phyloP scores from a whole-genome alignment of 768 basidiomycete species.

The Leucocoprinus leucothites region DNA sequence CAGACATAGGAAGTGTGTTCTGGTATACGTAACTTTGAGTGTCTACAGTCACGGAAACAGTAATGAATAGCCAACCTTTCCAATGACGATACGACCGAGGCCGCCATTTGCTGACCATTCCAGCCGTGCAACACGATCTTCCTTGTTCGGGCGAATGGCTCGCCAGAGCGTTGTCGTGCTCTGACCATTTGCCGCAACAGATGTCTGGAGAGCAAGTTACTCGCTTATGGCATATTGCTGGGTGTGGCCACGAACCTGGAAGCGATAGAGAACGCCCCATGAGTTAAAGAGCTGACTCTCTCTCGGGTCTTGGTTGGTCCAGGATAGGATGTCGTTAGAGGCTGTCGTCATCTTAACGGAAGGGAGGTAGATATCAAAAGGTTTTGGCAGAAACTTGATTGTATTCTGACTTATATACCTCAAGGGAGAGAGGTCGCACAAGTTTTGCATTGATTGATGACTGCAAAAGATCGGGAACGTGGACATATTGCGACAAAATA shows the following conservation, averaged over 20 bases:
- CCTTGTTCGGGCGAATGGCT: slow-evolving; percentile 78
- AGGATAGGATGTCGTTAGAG: slow-evolving; percentile 72
- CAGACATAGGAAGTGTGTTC: slow-evolving; percentile 79
- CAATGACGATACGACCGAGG: slow-evolving; percentile 81
- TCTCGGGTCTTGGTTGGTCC: slow-evolving; percentile 85
- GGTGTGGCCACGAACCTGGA: slow-evolving; percentile 49
- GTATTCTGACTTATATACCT: slow-evolving; percentile 56
- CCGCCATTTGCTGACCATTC: slow-evolving; percentile 85
- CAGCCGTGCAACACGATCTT: slow-evolving; percentile 84
- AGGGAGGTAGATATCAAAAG: slow-evolving; percentile 19
- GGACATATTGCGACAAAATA: slow-evolving; percentile 66
- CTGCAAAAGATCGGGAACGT: slow-evolving; percentile 71
- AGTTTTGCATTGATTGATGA: slow-evolving; percentile 35
- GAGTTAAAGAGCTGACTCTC: slow-evolving; percentile 81
- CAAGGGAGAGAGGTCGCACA: slow-evolving; percentile 41
- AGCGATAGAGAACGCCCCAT: slow-evolving; percentile 79
- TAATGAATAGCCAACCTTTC: slow-evolving; percentile 53
- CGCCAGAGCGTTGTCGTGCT: slow-evolving; percentile 79
- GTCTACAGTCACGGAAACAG: slow-evolving; percentile 18
- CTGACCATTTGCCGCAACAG: slow-evolving; percentile 56
- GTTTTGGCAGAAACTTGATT: slow-evolving; percentile 26
- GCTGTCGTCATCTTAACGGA: slow-evolving; percentile 43
- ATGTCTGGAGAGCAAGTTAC: slow-evolving; percentile 52
- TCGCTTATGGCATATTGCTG: slow-evolving; percentile 1
- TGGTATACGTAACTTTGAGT: slow-evolving; percentile 33